Evolutionary conservation across 768 basidiomycete species (phyloP).

Genomic region (Lactarius evosmus): DNA sequence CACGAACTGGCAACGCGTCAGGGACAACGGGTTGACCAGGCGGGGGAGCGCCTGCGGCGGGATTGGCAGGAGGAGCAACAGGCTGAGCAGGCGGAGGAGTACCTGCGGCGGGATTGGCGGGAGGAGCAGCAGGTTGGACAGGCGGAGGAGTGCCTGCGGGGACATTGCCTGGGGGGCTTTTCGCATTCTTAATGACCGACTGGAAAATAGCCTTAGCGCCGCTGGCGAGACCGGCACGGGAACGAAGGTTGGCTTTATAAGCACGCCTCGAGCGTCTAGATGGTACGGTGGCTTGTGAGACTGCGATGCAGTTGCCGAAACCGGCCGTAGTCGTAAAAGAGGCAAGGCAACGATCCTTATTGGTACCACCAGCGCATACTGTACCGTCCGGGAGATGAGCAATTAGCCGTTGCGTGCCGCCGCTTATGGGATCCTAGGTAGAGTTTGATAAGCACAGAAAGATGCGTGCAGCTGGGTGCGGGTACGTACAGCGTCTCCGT

Average conservation of each 20-base stretch:
- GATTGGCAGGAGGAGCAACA: slow-evolving; percentile 27
- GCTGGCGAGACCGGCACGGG: too few relatives aligned
- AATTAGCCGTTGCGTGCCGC: slow-evolving; percentile 41
- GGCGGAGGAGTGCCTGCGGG: too few relatives aligned
- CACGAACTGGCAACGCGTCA: slow-evolving; percentile 37
- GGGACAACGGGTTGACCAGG: too few relatives aligned
- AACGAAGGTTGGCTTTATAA: slow-evolving; percentile 38
- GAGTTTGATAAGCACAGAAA: neutral
- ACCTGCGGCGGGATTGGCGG: slow-evolving; percentile 43
- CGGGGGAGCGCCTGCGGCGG: too few relatives aligned
- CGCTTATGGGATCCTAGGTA: slow-evolving; percentile 39
- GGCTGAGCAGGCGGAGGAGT: slow-evolving; percentile 35
- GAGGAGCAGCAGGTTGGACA: neutral
- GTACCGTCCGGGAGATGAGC: slow-evolving; percentile 48
- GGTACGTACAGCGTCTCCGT: slow-evolving; percentile 46
- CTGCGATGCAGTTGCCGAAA: slow-evolving; percentile 55
- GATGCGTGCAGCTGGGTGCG: neutral
- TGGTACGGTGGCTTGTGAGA: too few relatives aligned
- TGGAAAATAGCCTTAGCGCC: too few relatives aligned
- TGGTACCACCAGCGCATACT: slow-evolving; percentile 48
- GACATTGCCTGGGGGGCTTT: too few relatives aligned
- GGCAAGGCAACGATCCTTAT: slow-evolving; percentile 48
- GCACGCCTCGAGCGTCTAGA: slow-evolving; percentile 36
- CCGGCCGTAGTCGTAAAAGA: slow-evolving; percentile 48
- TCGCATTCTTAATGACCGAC: too few relatives aligned